Percentiles rank a stretch among this genome's conserved stretches.
These are phyloP conservation scores for Thelonectria discophora DNA, from an alignment of 2,329 filamentous ascomycete genomes.

Conservation along the genomic window DNA sequence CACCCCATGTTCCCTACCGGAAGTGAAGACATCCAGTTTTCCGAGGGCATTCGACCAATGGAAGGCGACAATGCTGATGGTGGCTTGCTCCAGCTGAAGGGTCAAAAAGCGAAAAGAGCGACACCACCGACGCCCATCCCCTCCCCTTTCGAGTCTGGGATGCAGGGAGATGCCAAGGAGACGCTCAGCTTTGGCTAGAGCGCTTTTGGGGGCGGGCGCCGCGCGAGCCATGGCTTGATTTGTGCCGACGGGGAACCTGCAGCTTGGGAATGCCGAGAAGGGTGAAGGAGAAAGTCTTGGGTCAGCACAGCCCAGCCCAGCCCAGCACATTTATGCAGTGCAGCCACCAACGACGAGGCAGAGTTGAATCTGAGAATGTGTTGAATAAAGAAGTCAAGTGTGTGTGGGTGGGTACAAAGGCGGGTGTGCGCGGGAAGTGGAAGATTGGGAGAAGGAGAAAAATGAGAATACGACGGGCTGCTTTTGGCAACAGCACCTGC, in stretches of 20 bases:
- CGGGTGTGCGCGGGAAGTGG: neutral
- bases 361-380: neutral
- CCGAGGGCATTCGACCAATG: constrained; percentile 36
- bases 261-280: neutral
- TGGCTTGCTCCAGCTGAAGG: constrained; percentile 52
- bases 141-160: neutral
- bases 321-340: no score
- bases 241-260: neutral
- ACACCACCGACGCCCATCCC: constrained; percentile 14
- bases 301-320: no score
- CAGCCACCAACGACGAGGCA: neutral
- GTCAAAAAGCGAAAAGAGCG: constrained; percentile 15
- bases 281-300: neutral
- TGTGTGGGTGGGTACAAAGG: constrained; percentile 1
- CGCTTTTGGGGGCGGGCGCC: neutral
- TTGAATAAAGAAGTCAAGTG: neutral
- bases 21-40: constrained; percentile 7
- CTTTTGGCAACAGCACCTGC: constrained; percentile 8
- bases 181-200: neutral
- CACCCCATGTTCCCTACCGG: constrained; percentile 1
- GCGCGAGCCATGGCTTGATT: neutral
- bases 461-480: constrained; percentile 18
- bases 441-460: no score
- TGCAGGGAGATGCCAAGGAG: neutral
- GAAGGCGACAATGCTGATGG: constrained; percentile 23